Evolutionary conservation across 2,329 filamentous ascomycete species (phyloP), one percentile per base, ranked within the genome.

Genomic region (Monosporascus sp.): DNA sequence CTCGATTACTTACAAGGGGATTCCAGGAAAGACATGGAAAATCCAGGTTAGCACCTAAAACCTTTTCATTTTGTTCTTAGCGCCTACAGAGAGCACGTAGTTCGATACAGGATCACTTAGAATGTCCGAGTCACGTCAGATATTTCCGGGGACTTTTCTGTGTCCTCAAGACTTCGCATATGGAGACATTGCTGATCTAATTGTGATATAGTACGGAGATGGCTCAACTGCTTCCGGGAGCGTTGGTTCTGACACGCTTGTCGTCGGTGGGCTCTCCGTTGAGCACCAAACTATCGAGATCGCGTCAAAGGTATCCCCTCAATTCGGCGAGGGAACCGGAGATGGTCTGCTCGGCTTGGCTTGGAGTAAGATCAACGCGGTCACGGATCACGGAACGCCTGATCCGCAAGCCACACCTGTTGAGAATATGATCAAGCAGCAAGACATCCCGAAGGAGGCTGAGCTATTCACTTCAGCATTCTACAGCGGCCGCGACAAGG

Each of bases 311-410:
- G 65, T 89, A 47, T 87, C 85, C 0, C 58, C 68, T 2, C 73
- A 83, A 51, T 89, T 89, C 60, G 65, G 72, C 17, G 65, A 76
- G 50, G 75, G 77, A 47, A 71, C 75, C 6, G 80, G 82, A 11
- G 85, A 88, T 58, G 86, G 87, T 24, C 75, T 89, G 2, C 74
- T 89, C 2, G 86, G 86, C 4, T 77, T 90, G 24, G 86, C 84
- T 0, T 89, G 79, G 57, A 74, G 81, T 49, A 75, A 66, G 44
- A 84, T 87, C 73, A 88, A 87, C 69, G 86, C 82, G 0, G 80
- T 87, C 49, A 66, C 58, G 31, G 62, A 64, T 11, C 53, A 59
- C 11, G 66, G 63, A 41, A 66, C 72, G 50, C 74, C 82, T 0
- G 72, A 70, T 5, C 71, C 76, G 0, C 81, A 84, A 52, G 68